Base-by-base conservation (phyloP, 148 eudicot genomes). In the Chenopodium berlandieri region DNA sequence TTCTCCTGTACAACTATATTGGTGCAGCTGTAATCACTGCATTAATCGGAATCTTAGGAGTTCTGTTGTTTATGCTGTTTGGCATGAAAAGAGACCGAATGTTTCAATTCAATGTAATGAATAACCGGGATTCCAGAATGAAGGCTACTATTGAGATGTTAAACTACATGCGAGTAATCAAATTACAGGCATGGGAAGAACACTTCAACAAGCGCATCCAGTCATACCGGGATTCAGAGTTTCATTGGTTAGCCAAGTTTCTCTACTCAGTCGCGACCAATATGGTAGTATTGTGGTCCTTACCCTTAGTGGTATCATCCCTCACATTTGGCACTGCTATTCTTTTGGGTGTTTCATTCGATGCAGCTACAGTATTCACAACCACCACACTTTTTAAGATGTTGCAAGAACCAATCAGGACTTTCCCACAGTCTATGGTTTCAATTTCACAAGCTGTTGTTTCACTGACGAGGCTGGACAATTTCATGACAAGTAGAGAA, bases 121-220 rank as follows among this genome's bases (percentile, higher is more conserved):
- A 73, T 62, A 88, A 88, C 44, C 90, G 97, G 1, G 99, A 95
- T 64, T 93, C 86, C 8, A 83, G 99, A 84, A 93, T 95, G 97
- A 95, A 93, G 86, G 97, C 99, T 9, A 92, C 92, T 1, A 95
- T 92, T 64, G 99, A 95, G 86, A 93, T 93, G 99, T 94, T 95
- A 27, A 95, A 87, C 71, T 89, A 91, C 84, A 95, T 95, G 99
- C 82, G 99, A 1, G 99, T 93, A 16, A 95, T 95, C 75, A 95
- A 93, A 86, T 92, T 95, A 83, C 99, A 95, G 62, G 99, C 97
- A 12, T 96, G 99, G 99, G 99, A 96, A 80, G 95, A 94, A 9
- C 97, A 90, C 60, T 96, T 94, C 82, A 90, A 89, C 81, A 82
- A 87, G 81, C 88, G 90, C 75, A 94, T 96, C 65, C 88, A 82